Base-by-base conservation (phyloP, 768 basidiomycete genomes). In the Exsudoporus frostii region DNA sequence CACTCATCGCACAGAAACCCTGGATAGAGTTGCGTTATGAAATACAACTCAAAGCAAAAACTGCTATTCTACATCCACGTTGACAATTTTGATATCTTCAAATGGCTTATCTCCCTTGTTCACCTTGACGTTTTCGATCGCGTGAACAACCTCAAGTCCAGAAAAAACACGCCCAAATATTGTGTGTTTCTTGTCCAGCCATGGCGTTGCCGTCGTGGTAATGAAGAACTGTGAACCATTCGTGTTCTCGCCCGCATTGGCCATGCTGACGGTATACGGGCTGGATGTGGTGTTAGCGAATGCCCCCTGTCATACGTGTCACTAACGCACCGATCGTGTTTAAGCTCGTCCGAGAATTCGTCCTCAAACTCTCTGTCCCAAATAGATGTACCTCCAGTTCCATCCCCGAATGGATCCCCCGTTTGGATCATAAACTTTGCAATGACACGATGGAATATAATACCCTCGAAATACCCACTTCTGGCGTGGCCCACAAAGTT, bases 191-290 rank as follows among this genome's bases (percentile, higher is more conserved):
- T 83, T 87, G 71, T 97, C 92, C 56, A 96, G 74, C 92, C 92
- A 96, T 7, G 93, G 91, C 8, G 90, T 92, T 7, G 94, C 88
- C 3, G 86, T 94, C 5, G 94, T 97, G 8, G 95, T 98, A 67
- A 98, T 92, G 75, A 98, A 99, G 77, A 98, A 99, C 66, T 99
- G 96, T 2, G 91, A 94, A 0, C 94, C 96, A 66, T 98, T 98
- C 33, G 95, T 97, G 41, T 73, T 74, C 7, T 91, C 85, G 5
- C 94, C 95, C 6, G 90, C 90, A 63, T 95, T 94, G 8, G 92
- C 92, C 94, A 97, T 96, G 64, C 91, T 93, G 51, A 98, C 79
- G 4, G 91, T 96, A 66, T 98, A 98, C 0, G 97, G 96, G 50
- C 92, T 93, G 56, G 20, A 56, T 11, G 39, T 11, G 22, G 20